A percentile compares a stretch with the other conserved stretches of the same genome.
Evolutionary conservation across 208 protist species (phyloP).

Genomic region (Angomonas deanei): DNA sequence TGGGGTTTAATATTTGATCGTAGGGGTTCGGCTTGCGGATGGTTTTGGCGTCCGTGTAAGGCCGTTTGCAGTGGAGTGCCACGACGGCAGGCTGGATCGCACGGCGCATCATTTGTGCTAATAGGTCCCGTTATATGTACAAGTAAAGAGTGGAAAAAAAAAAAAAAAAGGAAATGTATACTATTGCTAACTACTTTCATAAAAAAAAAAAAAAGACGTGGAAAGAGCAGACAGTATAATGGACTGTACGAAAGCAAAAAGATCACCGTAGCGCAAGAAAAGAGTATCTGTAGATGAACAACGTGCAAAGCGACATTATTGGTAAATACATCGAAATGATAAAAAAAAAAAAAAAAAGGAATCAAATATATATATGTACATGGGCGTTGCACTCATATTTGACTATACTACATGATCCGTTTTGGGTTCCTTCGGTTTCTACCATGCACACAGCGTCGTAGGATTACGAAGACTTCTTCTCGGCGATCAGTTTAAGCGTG

Average conservation of each 20-base stretch:
- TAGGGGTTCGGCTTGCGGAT: slow-evolving; percentile 71
- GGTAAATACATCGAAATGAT: too few relatives aligned
- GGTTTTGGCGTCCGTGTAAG: slow-evolving; percentile 71
- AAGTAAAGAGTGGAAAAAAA: slow-evolving; percentile 3
- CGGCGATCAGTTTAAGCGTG: slow-evolving; percentile 60
- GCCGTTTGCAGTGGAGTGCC: slow-evolving; percentile 12
- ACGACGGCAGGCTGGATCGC: slow-evolving; percentile 17
- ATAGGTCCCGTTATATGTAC: background rate
- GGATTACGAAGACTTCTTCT: slow-evolving; percentile 33
- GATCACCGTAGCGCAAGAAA: background rate
- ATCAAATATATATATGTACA: background rate
- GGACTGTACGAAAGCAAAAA: slow-evolving; percentile 5
- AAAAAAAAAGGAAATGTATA: slow-evolving; percentile 8
- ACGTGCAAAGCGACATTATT: background rate
- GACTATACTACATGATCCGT: background rate
- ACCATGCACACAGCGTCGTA: slow-evolving; percentile 1
- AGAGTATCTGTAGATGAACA: background rate
- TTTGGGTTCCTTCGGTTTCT: background rate
- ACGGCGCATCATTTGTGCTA: slow-evolving; percentile 74
- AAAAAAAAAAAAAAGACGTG: slow-evolving; percentile 4
- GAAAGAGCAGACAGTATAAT: background rate
- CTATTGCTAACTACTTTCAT: background rate
- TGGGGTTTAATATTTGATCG: slow-evolving; percentile 62
- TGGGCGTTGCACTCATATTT: too few relatives aligned
- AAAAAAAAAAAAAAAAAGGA: slow-evolving; percentile 10